Conservation (phyloP, 1,139 yeast genomes). For the Candida labiduridarum region DNA sequence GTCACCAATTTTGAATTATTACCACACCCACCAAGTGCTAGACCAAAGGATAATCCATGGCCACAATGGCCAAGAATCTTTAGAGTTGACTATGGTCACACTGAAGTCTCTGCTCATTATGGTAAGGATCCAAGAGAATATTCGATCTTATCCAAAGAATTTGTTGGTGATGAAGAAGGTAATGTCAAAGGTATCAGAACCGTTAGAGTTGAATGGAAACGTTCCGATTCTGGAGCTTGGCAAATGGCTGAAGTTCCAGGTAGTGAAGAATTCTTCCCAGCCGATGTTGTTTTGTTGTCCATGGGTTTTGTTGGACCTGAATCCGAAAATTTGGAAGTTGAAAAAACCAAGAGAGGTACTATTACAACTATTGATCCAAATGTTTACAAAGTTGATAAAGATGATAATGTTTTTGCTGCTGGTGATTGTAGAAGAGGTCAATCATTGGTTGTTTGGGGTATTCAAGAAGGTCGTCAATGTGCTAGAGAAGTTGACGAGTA, state of each 20-base stretch:
- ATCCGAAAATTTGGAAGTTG: constrained; percentile 71
- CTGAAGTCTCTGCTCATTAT: constrained; percentile 91
- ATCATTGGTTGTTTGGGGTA: constrained; percentile 98
- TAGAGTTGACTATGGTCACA: constrained; percentile 97
- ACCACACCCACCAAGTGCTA: constrained; percentile 85
- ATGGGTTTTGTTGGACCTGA: constrained; percentile 99
- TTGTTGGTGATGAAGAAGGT: constrained; percentile 92
- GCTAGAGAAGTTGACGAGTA: constrained; percentile 88
- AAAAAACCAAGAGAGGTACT: constrained; percentile 85
- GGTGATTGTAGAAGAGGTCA: constrained; percentile 99
- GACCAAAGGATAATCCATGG: constrained; percentile 98
- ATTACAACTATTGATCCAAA: constrained; percentile 68
- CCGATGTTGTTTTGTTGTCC: constrained; percentile 88
- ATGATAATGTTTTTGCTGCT: constrained; percentile 81
- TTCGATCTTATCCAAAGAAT: constrained; percentile 92
- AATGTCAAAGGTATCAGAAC: constrained; percentile 93
- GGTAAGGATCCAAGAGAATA: constrained; percentile 98
- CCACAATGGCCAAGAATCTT: constrained; percentile 99
- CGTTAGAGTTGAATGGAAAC: constrained; percentile 97
- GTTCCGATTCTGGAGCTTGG: constrained; percentile 96
- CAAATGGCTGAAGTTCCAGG: constrained; percentile 98
- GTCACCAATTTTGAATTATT: constrained; percentile 92
- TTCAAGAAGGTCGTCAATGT: constrained; percentile 98
- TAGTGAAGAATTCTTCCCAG: constrained; percentile 90
- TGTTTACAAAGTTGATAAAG: constrained; percentile 68